Evolutionary conservation across 345 rosid genomes (phyloP), one percentile per base, ranked within the genome.

Genomic region (Lepidium sativum): DNA sequence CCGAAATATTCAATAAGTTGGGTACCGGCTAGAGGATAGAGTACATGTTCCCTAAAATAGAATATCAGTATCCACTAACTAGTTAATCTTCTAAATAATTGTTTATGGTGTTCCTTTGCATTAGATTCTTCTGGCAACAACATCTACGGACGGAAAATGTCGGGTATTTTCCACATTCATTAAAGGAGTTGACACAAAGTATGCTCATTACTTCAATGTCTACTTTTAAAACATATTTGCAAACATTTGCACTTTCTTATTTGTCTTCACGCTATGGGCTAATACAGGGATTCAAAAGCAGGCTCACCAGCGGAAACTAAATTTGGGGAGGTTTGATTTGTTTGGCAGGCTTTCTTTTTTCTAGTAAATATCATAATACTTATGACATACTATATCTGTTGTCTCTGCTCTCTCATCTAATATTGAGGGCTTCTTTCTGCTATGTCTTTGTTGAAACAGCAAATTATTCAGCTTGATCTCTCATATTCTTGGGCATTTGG

Each of bases 401-500:
- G 8, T 29, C 13, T 8, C 37, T 33, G 35, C 20, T 6, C 49
- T 9, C 57, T 44, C 50, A 38, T 53, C 59, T 61, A 45, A 60
- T 18, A 43, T 15, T 21, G 33, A 5, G 54, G 48, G 34, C 32
- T 60, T 47, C 63, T 68, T 56, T 77, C 60, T 68, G 40, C 52
- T 48, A 72, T 76, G 61, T 51, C 68, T 34, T 16, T 50, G 39
- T 54, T 67, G 52, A 52, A 43, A 60, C 92, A 94, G 99, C 97
- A 82, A 94, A 86, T 94, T 69, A 59, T 94, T 68, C 99, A 94
- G 86, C 99, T 94, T 73, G 99, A 94, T 80, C 97, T 94, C 74
- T 88, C 97, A 64, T 80, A 72, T 83, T 90, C 99, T 43, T 94
- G 99, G 99, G 91, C 99, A 73, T 94, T 94, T 82, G 97, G 97